Base-by-base conservation (phyloP, 2,329 filamentous ascomycete genomes). In the Paraphaeosphaeria sporulosa region DNA sequence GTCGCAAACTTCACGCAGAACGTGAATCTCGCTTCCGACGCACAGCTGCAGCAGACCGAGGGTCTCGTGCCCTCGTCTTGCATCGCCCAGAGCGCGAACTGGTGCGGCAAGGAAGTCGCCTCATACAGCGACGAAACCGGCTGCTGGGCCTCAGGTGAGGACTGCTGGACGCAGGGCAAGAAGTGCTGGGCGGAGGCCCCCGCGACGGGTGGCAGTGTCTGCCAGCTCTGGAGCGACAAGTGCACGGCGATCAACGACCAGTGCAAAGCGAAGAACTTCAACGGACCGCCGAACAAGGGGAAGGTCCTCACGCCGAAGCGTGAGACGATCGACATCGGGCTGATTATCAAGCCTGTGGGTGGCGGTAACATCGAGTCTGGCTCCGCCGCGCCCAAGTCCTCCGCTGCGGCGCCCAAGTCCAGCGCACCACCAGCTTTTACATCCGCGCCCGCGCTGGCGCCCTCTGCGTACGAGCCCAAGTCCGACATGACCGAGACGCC, bases 41-140 rank as follows among this genome's bases (percentile, higher is more conserved):
- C 55, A 2, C 59, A 61, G 60, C 67, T 59, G 46, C 66, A 66
- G 3, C 82, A 84, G 64, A 76, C 70, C 3, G 60, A 62, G 32
- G 60, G 60, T 23, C 23, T 59, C 23, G 47, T 47, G 46, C 56
- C 60, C 4, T 47, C 19, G 6, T 40, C 21, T 43, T 58, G 56
- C 52, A 57, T 62, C 19, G 46, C 89, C 61, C 86, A 87, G 71
- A 91, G 91, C 71, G 89, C 81, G 60, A 92, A 93, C 79, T 93
- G 89, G 90, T 91, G 88, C 76, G 89, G 84, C 54, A 80, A 83
- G 60, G 84, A 90, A 70, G 82, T 92, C 1, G 74, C 84, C 0
- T 68, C 76, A 9, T 92, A 90, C 78, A 79, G 77, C 4, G 79
- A 80, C 47, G 81, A 87, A 71, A 71, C 71, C 1, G 83, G 83